Conservation (phyloP, 495 filamentous ascomycete genomes). For the Rusavskia elegans region DNA sequence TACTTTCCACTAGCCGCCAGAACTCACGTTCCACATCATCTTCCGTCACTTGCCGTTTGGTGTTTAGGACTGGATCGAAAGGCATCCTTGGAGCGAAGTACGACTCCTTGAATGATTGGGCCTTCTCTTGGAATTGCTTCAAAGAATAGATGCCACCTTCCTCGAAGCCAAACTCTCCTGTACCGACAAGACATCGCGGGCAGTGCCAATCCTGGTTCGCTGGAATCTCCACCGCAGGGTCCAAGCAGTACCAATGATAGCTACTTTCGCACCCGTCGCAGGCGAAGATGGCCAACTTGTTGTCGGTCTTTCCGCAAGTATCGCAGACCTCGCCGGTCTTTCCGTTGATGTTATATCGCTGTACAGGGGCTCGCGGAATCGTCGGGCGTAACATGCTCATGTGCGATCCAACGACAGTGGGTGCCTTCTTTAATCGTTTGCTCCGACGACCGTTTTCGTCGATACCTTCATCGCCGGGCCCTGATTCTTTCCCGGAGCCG, state of each 20-base stretch:
- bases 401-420: constrained; percentile 86
- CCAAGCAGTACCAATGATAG: constrained; percentile 79
- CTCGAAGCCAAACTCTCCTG: constrained; percentile 94
- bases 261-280: constrained; percentile 88
- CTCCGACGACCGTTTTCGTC: constrained; percentile 63
- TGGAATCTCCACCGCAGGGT: constrained; percentile 62
- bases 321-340: constrained; percentile 82
- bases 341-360: constrained; percentile 36
- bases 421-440: constrained; percentile 84
- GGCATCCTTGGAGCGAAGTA: constrained; percentile 90
- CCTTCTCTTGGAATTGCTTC: constrained; percentile 92
- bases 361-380: constrained; percentile 50
- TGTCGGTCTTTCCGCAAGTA: constrained; percentile 71
- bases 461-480: constrained; percentile 47
- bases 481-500: constrained; percentile 43
- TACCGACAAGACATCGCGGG: constrained; percentile 85
- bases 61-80: constrained; percentile 70
- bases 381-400: constrained; percentile 87
- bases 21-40: constrained; percentile 96
- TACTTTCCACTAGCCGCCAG: constrained; percentile 82
- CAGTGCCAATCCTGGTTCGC: constrained; percentile 94
- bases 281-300: constrained; percentile 48
- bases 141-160: constrained; percentile 94
- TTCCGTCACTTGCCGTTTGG: constrained; percentile 65
- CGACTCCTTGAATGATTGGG: constrained; percentile 78